Base-by-base conservation (phyloP, 805 yeast species). In the Grigorovia humatica region DNA sequence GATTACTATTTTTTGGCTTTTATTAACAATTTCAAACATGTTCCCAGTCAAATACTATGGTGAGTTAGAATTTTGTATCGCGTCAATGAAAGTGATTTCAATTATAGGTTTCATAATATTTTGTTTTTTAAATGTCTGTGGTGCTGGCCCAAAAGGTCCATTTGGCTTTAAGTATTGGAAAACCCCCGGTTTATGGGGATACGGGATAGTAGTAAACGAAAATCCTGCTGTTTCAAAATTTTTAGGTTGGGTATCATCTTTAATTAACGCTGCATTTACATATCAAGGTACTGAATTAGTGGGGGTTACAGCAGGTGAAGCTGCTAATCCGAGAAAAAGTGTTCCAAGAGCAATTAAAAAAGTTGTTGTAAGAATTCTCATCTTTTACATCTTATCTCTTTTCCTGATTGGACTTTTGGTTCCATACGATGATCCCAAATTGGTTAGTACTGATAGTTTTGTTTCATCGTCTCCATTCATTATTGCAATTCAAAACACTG, bases 111-210 rank as follows among this genome's bases (percentile, higher is more conserved):
- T 82, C 74, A 64, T 82, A 51, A 63, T 83, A 40, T 81, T 80
- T 59, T 79, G 80, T 11, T 68, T 82, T 54, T 73, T 78, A 63
- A 81, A 81, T 79, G 85, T 81, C 32, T 78, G 83, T 65, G 87
- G 87, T 66, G 87, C 81, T 15, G 84, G 85, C 58, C 50, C 45
- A 11, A 71, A 75, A 1, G 86, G 86, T 20, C 82, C 85, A 13
- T 74, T 82, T 49, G 88, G 88, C 17, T 83, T 83, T 73, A 73
- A 85, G 65, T 82, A 82, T 67, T 83, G 88, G 88, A 78, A 84
- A 70, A 66, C 82, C 60, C 87, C 88, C 13, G 87, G 87, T 52
- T 75, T 85, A 18, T 81, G 84, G 81, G 83, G 85, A 48, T 78
- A 76, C 46, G 85, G 84, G 41, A 73, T 74, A 27, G 63, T 74